A percentile compares a stretch with the other conserved stretches of the same genome.
These are phyloP conservation scores for Pseudocercospora ulei DNA, from an alignment of 2,329 filamentous ascomycete species.

Conservation along the genomic window DNA sequence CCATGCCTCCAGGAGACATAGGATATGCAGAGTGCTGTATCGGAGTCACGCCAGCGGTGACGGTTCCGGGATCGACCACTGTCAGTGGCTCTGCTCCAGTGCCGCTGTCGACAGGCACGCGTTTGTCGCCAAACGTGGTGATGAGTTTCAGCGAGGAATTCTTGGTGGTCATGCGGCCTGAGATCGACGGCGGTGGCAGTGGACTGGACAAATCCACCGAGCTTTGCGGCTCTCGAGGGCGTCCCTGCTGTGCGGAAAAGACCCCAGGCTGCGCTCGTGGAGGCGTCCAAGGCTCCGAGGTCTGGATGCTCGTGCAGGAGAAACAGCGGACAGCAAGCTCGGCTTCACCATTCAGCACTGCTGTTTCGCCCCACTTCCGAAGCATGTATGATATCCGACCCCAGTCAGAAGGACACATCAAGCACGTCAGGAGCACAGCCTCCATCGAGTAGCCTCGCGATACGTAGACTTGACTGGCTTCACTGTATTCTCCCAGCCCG, in stretches of 20 bases:
- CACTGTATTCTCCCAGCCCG: constrained; percentile 81
- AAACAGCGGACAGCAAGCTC: constrained; percentile 89
- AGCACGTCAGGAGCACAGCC: constrained; percentile 75
- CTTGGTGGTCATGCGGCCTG: constrained; percentile 56
- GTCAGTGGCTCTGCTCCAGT: constrained; percentile 11
- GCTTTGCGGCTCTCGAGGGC: constrained; percentile 32
- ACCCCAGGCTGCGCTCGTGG: constrained; percentile 59
- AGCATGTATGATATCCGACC: constrained; percentile 79
- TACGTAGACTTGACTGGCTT: constrained; percentile 92
- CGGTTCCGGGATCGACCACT: constrained; percentile 12
- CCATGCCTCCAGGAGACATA: constrained; percentile 53
- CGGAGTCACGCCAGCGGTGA: constrained; percentile 70
- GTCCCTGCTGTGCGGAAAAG: constrained; percentile 47
- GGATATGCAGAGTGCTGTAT: constrained; percentile 57
- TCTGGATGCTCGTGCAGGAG: constrained; percentile 78
- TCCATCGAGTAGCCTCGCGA: constrained; percentile 89
- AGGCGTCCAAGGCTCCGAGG: constrained; percentile 77
- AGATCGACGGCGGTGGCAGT: constrained; percentile 60
- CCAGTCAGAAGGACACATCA: constrained; percentile 79
- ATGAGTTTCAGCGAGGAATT: constrained; percentile 81
- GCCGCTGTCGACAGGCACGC: constrained; percentile 49
- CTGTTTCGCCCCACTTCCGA: constrained; percentile 89
- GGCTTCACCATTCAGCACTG: constrained; percentile 75
- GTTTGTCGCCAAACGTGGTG: constrained; percentile 66
- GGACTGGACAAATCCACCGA: constrained; percentile 54